These are phyloP conservation scores for Curvularia lunata DNA, from an alignment of 2,329 filamentous ascomycete species.

Conservation along the genomic window DNA sequence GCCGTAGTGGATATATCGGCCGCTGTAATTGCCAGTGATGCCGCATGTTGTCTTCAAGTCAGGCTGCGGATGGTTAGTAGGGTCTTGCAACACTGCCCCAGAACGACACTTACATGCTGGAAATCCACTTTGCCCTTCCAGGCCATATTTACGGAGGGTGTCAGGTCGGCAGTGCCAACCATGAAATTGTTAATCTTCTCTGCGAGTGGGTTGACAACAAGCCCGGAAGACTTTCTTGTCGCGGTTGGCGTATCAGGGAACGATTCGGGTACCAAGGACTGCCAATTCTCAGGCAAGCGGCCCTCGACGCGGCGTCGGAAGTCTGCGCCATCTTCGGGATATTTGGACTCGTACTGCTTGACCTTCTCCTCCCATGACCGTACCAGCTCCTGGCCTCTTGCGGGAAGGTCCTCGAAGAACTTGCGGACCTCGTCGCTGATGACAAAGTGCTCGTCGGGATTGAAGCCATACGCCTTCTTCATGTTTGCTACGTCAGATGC, in stretches of 20 bases:
- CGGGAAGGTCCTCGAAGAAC: slow-evolving; percentile 51
- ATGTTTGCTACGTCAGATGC: slow-evolving; percentile 61
- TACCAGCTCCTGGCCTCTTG: slow-evolving; percentile 55
- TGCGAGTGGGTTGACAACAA: slow-evolving; percentile 10
- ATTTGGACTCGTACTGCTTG: slow-evolving; percentile 50
- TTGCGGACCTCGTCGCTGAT: slow-evolving; percentile 55
- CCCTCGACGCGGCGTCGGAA: slow-evolving; percentile 58
- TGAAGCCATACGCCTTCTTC: slow-evolving; percentile 59
- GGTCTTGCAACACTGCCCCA: rapidly evolving
- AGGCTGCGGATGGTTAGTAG: slow-evolving; percentile 28
- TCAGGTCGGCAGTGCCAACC: slow-evolving; percentile 68
- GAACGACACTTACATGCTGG: slow-evolving; percentile 40
- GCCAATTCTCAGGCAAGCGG: slow-evolving; percentile 57
- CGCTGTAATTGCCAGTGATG: slow-evolving; percentile 61
- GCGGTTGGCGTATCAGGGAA: slow-evolving; percentile 58
- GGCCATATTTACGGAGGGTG: slow-evolving; percentile 58
- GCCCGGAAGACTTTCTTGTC: slow-evolving; percentile 54
- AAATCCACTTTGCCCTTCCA: slow-evolving; percentile 55
- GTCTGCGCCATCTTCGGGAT: slow-evolving; percentile 58
- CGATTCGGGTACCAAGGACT: slow-evolving; percentile 56
- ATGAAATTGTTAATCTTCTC: slow-evolving; percentile 65
- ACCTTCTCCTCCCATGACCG: slow-evolving; percentile 58
- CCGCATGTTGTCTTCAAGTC: slow-evolving; percentile 49
- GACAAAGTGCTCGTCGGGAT: slow-evolving; percentile 57
- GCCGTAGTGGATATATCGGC: slow-evolving; percentile 58